Percentiles rank a stretch among this genome's conserved stretches.
phyloP scores from a whole-genome alignment of 805 yeast genomes.

The Nakazawaea holstii region DNA sequence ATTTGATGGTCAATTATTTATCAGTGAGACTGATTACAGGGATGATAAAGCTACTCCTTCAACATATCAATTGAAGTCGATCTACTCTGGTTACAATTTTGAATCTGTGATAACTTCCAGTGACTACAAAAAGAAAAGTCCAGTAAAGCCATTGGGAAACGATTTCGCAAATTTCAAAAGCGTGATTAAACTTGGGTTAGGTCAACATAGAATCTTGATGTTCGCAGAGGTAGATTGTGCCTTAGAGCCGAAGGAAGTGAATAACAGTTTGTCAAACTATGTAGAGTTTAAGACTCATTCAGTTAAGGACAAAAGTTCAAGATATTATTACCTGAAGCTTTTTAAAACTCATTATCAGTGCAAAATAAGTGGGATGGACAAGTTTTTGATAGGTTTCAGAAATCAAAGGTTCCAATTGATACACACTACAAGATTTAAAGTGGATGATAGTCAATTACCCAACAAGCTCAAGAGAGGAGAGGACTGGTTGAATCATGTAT shows the following conservation, averaged over 20 bases:
- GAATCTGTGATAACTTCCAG: conserved; percentile 1
- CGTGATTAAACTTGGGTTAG: background rate
- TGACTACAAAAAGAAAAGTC: background rate
- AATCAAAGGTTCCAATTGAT: background rate
- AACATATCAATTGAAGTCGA: background rate
- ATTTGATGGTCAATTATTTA: conserved; percentile 6
- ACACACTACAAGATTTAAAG: background rate
- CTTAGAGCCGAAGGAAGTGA: background rate
- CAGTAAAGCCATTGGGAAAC: background rate
- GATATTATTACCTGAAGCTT: background rate
- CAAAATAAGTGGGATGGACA: conserved; percentile 4
- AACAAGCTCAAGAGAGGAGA: background rate
- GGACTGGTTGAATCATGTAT: conserved; percentile 5
- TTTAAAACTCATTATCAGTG: conserved; percentile 7
- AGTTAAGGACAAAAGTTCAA: background rate
- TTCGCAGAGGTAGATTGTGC: conserved; percentile 3
- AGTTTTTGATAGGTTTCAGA: conserved; percentile 3
- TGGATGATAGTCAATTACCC: background rate
- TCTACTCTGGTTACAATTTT: conserved; percentile 2
- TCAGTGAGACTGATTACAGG: conserved; percentile 6
- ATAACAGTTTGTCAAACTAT: background rate
- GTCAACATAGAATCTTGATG: background rate
- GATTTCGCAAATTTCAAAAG: background rate
- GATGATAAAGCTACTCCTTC: background rate
- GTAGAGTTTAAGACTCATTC: conserved; percentile 3